A percentile compares a stretch with the other conserved stretches of the same genome.
These are phyloP conservation scores for Globisporangium nunn DNA, from an alignment of 352 stramenopile genomes.

Conservation along the genomic window DNA sequence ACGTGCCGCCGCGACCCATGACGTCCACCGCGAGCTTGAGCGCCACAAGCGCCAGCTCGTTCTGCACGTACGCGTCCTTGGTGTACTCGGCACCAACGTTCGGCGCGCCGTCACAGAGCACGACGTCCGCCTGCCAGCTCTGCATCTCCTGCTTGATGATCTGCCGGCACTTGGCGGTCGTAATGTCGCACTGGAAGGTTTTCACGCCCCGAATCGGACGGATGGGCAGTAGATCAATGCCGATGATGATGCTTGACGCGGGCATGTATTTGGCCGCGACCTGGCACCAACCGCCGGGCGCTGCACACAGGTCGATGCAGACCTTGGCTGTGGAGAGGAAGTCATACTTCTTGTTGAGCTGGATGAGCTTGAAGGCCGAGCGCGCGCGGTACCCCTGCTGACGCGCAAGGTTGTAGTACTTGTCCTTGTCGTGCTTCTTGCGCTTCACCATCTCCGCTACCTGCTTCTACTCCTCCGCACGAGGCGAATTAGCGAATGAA, in stretches of 20 bases:
- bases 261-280: constrained; percentile 88
- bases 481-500: constrained; percentile 13
- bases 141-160: constrained; percentile 92
- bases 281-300: constrained; percentile 98
- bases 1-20: constrained; percentile 89
- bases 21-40: constrained; percentile 97
- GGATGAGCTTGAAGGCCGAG: constrained; percentile 99
- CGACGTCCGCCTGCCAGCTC: constrained; percentile 93
- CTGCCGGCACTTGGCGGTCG: constrained; percentile 82
- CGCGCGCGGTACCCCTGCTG: constrained; percentile 98
- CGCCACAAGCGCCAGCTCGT: constrained; percentile 95
- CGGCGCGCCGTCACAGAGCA: constrained; percentile 98
- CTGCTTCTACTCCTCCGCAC: constrained; percentile 1
- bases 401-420: constrained; percentile 99
- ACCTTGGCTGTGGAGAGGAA: constrained; percentile 95
- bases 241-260: constrained; percentile 94
- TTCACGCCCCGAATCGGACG: constrained; percentile 95
- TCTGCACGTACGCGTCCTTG: constrained; percentile 99
- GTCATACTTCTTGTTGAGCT: constrained; percentile 99
- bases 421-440: constrained; percentile 99
- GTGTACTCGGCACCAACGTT: constrained; percentile 98
- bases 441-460: constrained; percentile 81
- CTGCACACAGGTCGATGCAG: constrained; percentile 98
- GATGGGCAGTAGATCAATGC: constrained; percentile 98
- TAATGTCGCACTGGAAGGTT: constrained; percentile 96